These are phyloP conservation scores for Ophiosphaerella narmari DNA, from an alignment of 2,329 filamentous ascomycete species.

Conservation along the genomic window DNA sequence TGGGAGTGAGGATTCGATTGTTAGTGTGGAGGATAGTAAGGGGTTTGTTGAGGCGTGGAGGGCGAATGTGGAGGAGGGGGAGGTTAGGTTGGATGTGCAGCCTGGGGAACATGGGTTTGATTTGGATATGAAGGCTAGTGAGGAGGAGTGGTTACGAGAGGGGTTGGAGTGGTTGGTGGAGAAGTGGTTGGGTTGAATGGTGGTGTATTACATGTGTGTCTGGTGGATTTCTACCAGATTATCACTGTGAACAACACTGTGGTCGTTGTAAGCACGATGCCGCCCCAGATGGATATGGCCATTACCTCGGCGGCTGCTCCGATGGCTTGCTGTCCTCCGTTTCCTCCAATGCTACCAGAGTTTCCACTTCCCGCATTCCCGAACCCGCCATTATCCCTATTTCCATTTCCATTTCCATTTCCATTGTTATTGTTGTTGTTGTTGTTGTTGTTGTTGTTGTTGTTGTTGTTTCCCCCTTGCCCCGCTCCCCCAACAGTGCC, in stretches of 20 bases:
- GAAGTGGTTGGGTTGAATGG: constrained; percentile 24
- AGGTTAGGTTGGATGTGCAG: constrained; percentile 23
- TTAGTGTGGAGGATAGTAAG: constrained; percentile 29
- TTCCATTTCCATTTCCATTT: background rate
- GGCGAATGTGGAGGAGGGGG: constrained; percentile 9
- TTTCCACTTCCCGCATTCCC: background rate
- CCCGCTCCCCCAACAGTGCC: constrained; percentile 36
- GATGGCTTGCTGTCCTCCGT: background rate
- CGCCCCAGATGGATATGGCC: background rate
- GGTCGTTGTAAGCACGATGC: constrained; percentile 5
- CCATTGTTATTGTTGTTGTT: too few relatives aligned
- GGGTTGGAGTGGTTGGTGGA: constrained; percentile 29
- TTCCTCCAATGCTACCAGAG: background rate
- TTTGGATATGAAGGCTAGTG: constrained; percentile 23
- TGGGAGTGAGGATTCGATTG: constrained; percentile 33
- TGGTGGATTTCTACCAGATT: background rate
- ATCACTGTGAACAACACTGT: constrained; percentile 4
- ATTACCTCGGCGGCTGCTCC: constrained; percentile 3
- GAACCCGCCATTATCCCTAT: background rate
- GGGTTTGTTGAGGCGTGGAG: constrained; percentile 31
- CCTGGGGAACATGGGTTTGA: constrained; percentile 42
- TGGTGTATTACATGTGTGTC: too few relatives aligned
- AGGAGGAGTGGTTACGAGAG: constrained; percentile 35
- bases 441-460: background rate
- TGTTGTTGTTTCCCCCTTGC: constrained; percentile 3